Conservation (phyloP, 2,329 filamentous ascomycete genomes). For the Domatiomyces globalis region DNA sequence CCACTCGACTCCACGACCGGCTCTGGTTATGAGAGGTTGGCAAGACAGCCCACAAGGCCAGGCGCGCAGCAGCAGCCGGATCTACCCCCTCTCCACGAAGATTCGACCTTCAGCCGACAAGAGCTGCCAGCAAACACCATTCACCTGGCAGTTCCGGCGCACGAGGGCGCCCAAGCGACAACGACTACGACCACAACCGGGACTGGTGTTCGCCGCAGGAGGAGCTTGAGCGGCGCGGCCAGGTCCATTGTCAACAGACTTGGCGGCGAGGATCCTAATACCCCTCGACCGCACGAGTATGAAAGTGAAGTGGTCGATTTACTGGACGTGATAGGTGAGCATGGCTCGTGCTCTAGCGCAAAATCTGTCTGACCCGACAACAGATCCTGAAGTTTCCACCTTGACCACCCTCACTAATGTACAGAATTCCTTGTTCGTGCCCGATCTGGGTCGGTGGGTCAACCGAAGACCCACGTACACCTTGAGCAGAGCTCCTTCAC, state of each 20-base stretch:
- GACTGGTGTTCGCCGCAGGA: slow-evolving; percentile 7
- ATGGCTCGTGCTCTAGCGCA: not conserved
- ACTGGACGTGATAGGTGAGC: slow-evolving; percentile 53
- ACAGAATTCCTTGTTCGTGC: slow-evolving; percentile 77
- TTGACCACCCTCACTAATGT: slow-evolving; percentile 76
- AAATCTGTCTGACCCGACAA: slow-evolving; percentile 18
- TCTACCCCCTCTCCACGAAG: slow-evolving; percentile 11
- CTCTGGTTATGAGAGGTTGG: slow-evolving; percentile 4
- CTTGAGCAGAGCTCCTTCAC: slow-evolving; percentile 2
- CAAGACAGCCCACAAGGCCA: slow-evolving; percentile 9
- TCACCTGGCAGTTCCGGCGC: not conserved
- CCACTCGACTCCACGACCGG: not conserved
- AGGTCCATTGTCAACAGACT: slow-evolving; percentile 13
- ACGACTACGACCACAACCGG: too few relatives aligned
- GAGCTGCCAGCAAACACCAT: not conserved
- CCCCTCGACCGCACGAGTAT: slow-evolving; percentile 34
- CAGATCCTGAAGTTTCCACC: slow-evolving; percentile 71
- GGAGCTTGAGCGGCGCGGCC: slow-evolving; percentile 15
- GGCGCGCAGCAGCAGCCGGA: slow-evolving; percentile 6
- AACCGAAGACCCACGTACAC: slow-evolving; percentile 65
- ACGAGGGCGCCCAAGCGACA: not conserved
- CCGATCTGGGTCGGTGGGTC: slow-evolving; percentile 59
- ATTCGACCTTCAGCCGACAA: not conserved
- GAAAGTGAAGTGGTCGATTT: slow-evolving; percentile 51
- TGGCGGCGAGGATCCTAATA: slow-evolving; percentile 8